Evolutionary conservation across 192 early-diverging fungal genomes (phyloP), one percentile per base, ranked within the genome.

Genomic region (Cetraspora pellucida): DNA sequence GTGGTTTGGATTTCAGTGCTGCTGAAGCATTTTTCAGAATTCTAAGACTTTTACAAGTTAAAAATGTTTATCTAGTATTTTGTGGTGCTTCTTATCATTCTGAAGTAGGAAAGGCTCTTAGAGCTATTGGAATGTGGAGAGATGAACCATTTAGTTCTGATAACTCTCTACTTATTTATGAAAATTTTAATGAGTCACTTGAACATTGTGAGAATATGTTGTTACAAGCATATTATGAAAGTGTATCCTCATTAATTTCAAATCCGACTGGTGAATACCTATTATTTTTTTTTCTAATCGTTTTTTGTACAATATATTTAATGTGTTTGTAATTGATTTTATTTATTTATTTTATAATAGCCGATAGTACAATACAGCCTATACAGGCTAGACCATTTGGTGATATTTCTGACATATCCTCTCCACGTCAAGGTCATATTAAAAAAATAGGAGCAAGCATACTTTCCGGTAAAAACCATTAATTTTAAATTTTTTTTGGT

Each of bases 201-300:
- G 97, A 98, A 81, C 96, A 91, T 88, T 97, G 95, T 77, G 97
- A 98, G 81, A 98, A 98, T 81, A 84, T 88, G 44, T 74, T 98
- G 14, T 83, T 98, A 63, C 84, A 88, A 75, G 91, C 87, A 52
- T 96, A 93, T 79, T 95, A 92, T 75, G 54, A 82, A 55, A 88
- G 88, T 49, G 67, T 77, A 21, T 14, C 79, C 10, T 14, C 60
- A 25, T 9, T 57, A 50, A 54, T 6, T 16, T 5, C 74, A 31
- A 76, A 66, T 64, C 8, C 66, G 37, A 14, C 3, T 23, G 30
- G 30, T 66, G 16, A 65, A 14, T 31, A 13, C 11, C 27, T 28
- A 7, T 60, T 47, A 9, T 60, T 47, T 10, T n/a, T 73, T 46
- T 23, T 44, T 44, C 11, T 17, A 43, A 1, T 3, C 19, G 21